Evolutionary conservation across 306 rosid genomes (phyloP).

Genomic region (Cotoneaster glaucophyllus): DNA sequence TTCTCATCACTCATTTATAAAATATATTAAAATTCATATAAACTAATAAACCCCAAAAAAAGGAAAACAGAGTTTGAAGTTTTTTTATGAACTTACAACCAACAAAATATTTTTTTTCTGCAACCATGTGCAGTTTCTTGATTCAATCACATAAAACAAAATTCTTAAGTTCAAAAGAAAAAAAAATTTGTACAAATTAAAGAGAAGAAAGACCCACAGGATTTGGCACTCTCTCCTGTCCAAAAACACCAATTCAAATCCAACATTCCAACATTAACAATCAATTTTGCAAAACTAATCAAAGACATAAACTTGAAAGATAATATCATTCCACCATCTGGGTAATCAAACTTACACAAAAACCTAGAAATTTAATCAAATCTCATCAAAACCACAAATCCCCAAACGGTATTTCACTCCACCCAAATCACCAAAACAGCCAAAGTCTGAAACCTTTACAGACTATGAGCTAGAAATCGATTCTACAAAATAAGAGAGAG

Average conservation of each 20-base stretch:
- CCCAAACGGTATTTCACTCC: neutral
- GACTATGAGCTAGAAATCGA: neutral
- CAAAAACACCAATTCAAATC: slow-evolving; percentile 6
- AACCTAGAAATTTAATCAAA: neutral
- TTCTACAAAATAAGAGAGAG: neutral
- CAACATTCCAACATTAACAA: neutral
- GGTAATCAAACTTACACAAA: neutral
- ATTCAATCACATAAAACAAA: too few species aligned
- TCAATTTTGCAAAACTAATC: neutral
- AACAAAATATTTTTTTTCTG: too few species aligned
- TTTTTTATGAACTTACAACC: too few species aligned
- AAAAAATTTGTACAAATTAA: too few species aligned
- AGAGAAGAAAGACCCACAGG: slow-evolving; percentile 12
- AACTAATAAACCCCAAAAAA: too few species aligned
- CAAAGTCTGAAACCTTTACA: slow-evolving; percentile 2
- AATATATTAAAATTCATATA: too few species aligned
- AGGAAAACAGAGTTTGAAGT: too few species aligned
- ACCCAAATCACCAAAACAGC: neutral
- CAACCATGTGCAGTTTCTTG: too few species aligned
- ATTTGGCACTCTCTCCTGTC: slow-evolving; percentile 40
- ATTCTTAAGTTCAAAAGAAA: too few species aligned
- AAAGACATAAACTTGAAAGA: neutral
- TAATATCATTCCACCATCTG: neutral
- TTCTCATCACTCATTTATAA: too few species aligned
- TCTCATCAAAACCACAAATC: neutral